These are phyloP conservation scores for Clonostachys chloroleuca DNA, from an alignment of 2,329 filamentous ascomycete species.

Conservation along the genomic window DNA sequence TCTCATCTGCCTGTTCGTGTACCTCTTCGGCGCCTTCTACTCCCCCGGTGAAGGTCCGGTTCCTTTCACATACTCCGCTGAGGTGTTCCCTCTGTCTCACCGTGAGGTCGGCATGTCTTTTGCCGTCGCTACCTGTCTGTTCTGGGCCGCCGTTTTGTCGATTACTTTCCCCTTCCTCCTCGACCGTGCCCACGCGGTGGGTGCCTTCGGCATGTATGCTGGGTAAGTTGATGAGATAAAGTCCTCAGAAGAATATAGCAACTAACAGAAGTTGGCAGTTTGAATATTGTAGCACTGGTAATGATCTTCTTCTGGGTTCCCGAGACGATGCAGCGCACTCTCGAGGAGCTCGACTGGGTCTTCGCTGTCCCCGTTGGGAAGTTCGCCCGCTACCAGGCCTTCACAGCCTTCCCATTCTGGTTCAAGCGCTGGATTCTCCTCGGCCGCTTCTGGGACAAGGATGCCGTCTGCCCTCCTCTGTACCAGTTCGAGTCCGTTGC, in stretches of 20 bases:
- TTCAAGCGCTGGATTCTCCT: conserved; percentile 4
- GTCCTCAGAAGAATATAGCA: too few species aligned
- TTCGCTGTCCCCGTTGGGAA: conserved; percentile 39
- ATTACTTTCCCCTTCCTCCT: conserved; percentile 48
- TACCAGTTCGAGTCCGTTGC: conserved; percentile 4
- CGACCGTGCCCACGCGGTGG: conserved; percentile 18
- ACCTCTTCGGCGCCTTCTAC: conserved; percentile 61
- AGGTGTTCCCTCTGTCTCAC: conserved; percentile 61
- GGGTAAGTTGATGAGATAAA: too few species aligned
- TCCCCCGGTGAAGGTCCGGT: conserved; percentile 61
- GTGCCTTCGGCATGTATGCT: conserved; percentile 45
- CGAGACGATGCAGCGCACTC: conserved; percentile 51
- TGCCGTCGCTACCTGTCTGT: conserved; percentile 56
- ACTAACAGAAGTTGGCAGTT: conserved; percentile 16
- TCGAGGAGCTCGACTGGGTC: conserved; percentile 46
- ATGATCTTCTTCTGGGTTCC: conserved; percentile 50
- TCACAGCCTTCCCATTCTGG: conserved; percentile 4
- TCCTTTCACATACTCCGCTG: conserved; percentile 57
- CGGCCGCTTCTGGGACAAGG: conserved; percentile 1
- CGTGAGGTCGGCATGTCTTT: conserved; percentile 61
- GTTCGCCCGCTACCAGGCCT: conserved; percentile 31
- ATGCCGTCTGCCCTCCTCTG: conserved; percentile 2
- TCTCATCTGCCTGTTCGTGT: conserved; percentile 58
- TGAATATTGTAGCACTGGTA: conserved; percentile 48
- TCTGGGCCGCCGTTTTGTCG: conserved; percentile 45